Evolutionary conservation across 2,329 filamentous ascomycete genomes (phyloP).

Genomic region (Passalora sequoiae): DNA sequence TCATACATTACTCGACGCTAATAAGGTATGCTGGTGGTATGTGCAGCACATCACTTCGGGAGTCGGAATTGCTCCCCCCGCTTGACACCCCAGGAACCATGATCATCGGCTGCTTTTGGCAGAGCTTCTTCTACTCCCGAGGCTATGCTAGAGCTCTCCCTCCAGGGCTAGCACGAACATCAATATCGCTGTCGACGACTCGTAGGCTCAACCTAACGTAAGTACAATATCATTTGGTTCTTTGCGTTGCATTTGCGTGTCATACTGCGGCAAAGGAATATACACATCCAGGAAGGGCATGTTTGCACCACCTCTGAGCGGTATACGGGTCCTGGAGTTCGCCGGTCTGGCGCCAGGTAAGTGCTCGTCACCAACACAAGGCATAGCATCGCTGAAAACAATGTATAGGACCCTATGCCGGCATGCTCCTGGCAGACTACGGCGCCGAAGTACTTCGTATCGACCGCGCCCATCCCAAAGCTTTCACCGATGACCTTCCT

Average conservation of each 20-base stretch:
- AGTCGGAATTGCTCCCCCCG: not conserved
- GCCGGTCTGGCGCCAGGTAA: slow-evolving; percentile 57
- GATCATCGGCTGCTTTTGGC: not conserved
- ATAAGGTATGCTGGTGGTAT: not conserved
- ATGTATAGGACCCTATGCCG: slow-evolving; percentile 71
- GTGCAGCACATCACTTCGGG: not conserved
- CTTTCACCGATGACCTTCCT: slow-evolving; percentile 33
- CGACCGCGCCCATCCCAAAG: slow-evolving; percentile 55
- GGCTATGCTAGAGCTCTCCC: not conserved
- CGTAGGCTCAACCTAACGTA: slow-evolving; percentile 1
- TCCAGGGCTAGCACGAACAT: not conserved
- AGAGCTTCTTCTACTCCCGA: not conserved
- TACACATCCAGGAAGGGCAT: slow-evolving; percentile 4
- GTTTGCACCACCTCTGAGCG: slow-evolving; percentile 48
- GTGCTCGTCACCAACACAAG: slow-evolving; percentile 3
- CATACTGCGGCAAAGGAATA: slow-evolving; percentile 6
- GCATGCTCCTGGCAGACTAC: slow-evolving; percentile 81
- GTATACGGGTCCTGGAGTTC: slow-evolving; percentile 61
- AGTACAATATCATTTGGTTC: not conserved
- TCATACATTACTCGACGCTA: not conserved
- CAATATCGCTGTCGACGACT: not conserved
- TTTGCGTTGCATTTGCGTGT: not conserved
- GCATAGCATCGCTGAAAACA: no score
- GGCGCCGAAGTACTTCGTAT: slow-evolving; percentile 83
- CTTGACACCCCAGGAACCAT: not conserved